Percentiles rank a stretch among this genome's conserved stretches.
Evolutionary conservation across 1,284 basidiomycete species (phyloP).

Genomic region (Ceratobasidium sp.): DNA sequence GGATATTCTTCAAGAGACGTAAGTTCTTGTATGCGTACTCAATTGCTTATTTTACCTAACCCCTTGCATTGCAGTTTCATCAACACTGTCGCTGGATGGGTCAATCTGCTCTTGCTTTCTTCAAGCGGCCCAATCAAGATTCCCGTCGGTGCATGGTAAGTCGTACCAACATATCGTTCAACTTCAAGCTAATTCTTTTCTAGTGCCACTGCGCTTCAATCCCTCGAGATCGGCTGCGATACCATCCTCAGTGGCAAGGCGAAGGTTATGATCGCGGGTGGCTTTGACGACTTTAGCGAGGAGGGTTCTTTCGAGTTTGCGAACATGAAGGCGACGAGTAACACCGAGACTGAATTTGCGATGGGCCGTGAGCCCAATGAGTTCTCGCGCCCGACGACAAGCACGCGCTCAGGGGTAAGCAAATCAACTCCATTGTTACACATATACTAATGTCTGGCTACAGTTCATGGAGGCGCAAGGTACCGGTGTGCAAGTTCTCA

Average conservation of each 20-base stretch:
- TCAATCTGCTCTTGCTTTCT: constrained; percentile 92
- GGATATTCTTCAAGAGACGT: constrained; percentile 98
- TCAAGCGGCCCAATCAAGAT: constrained; percentile 98
- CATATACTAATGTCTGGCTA: constrained; percentile 42
- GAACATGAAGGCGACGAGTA: constrained; percentile 99
- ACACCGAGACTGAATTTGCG: constrained; percentile 95
- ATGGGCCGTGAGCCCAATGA: constrained; percentile 99
- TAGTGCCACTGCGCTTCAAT: constrained; percentile 96
- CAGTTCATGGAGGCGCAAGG: constrained; percentile 98
- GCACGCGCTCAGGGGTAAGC: constrained; percentile 88
- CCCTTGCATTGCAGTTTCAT: constrained; percentile 73
- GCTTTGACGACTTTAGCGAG: constrained; percentile 97
- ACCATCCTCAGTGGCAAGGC: constrained; percentile 95
- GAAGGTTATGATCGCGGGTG: constrained; percentile 99
- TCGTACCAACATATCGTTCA: constrained; percentile 34
- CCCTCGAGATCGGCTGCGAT: constrained; percentile 97
- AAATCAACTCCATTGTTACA: neutral
- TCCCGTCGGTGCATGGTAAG: constrained; percentile 96
- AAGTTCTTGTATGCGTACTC: constrained; percentile 53
- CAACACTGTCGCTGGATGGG: constrained; percentile 98
- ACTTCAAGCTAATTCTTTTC: constrained; percentile 15
- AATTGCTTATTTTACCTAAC: constrained; percentile 31
- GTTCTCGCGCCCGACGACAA: constrained; percentile 97
- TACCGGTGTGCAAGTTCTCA: constrained; percentile 95
- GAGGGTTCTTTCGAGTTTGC: constrained; percentile 98